These are phyloP conservation scores for Hypoxylon sp. DNA, from an alignment of 2,329 filamentous ascomycete species.

Conservation along the genomic window DNA sequence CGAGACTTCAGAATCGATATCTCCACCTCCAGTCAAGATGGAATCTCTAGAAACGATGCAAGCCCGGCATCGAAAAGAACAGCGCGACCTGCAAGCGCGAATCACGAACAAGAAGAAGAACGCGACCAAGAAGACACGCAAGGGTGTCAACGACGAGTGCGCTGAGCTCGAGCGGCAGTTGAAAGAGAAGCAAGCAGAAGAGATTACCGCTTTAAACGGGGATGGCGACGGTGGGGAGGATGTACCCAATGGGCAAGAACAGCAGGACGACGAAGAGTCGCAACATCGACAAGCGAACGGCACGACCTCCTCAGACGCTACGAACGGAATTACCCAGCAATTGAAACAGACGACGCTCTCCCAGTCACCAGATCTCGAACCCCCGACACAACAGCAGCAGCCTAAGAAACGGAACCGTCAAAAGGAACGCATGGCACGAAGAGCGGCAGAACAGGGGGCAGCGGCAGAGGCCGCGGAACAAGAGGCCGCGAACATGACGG, in stretches of 20 bases:
- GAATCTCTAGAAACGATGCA: slow-evolving; percentile 82
- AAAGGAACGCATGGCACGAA: slow-evolving; percentile 90
- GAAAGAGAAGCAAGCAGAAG: slow-evolving; percentile 75
- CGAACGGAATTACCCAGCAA: slow-evolving; percentile 44
- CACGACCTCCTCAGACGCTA: slow-evolving; percentile 42
- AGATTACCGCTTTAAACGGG: slow-evolving; percentile 64
- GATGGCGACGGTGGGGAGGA: slow-evolving; percentile 15
- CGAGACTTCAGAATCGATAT: neutral
- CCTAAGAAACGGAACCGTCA: slow-evolving; percentile 88
- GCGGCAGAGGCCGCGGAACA: slow-evolving; percentile 75
- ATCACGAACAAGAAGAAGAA: slow-evolving; percentile 98
- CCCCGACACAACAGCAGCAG: slow-evolving; percentile 39
- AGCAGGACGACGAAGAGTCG: slow-evolving; percentile 8
- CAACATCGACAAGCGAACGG: slow-evolving; percentile 32
- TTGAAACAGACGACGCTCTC: slow-evolving; percentile 40
- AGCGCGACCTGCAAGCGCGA: slow-evolving; percentile 85
- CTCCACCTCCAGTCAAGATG: slow-evolving; percentile 17
- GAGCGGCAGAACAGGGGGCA: slow-evolving; percentile 86
- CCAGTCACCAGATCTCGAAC: slow-evolving; percentile 36
- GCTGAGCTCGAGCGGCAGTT: slow-evolving; percentile 77
- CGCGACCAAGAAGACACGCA: slow-evolving; percentile 88
- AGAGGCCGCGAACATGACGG: slow-evolving; percentile 82
- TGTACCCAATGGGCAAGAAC: slow-evolving; percentile 6
- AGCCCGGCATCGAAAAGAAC: slow-evolving; percentile 87
- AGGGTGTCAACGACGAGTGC: slow-evolving; percentile 82